A percentile compares a stretch with the other conserved stretches of the same genome.
Conservation (phyloP, 805 yeast species). For the Hanseniaspora pseudoguilliermondii region DNA sequence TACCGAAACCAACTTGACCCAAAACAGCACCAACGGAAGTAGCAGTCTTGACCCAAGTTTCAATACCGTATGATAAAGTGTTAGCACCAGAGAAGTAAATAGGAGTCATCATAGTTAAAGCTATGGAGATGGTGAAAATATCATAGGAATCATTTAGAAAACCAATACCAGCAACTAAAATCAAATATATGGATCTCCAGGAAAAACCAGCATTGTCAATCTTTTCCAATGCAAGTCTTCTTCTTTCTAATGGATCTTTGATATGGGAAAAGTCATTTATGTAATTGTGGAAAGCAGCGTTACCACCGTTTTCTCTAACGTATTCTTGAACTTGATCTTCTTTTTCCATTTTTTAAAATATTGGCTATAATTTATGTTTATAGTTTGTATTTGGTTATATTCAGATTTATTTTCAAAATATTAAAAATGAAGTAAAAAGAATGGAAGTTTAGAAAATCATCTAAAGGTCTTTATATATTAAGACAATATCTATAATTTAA, state of each 20-base stretch:
- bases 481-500: too few relatives aligned
- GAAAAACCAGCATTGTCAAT: constrained; percentile 70
- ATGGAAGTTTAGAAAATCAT: too few relatives aligned
- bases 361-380: neutral
- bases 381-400: neutral
- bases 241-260: constrained; percentile 75
- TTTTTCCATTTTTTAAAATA: constrained; percentile 9
- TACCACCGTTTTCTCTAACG: constrained; percentile 52
- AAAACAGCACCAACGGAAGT: constrained; percentile 90
- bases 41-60: constrained; percentile 69
- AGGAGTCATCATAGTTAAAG: constrained; percentile 62
- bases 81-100: constrained; percentile 50
- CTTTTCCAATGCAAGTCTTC: constrained; percentile 72
- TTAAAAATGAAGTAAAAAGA: too few relatives aligned
- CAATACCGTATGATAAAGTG: constrained; percentile 53
- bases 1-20: constrained; percentile 80
- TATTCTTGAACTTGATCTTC: constrained; percentile 19
- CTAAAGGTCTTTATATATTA: too few relatives aligned
- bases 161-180: constrained; percentile 83
- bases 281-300: constrained; percentile 76
- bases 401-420: too few relatives aligned
- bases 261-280: constrained; percentile 68
- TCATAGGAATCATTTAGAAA: constrained; percentile 88
- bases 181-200: constrained; percentile 74
- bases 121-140: constrained; percentile 79